phyloP scores from a whole-genome alignment of 2,329 filamentous ascomycete species.

The Allantophomopsis cytisporea region DNA sequence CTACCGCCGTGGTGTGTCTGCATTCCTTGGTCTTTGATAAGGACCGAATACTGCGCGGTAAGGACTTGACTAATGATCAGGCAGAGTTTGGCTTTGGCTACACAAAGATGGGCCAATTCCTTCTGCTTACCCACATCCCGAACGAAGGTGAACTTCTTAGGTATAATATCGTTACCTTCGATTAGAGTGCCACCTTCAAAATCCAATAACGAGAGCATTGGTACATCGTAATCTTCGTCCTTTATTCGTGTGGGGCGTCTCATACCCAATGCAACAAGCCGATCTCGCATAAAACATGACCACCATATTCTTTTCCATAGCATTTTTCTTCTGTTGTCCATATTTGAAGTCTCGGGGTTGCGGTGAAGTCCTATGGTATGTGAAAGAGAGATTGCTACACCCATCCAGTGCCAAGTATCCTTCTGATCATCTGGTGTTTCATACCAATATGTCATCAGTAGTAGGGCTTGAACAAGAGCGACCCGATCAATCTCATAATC shows the following conservation, averaged over 20 bases:
- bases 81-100: conserved; percentile 82
- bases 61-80: conserved; percentile 83
- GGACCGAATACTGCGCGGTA: conserved; percentile 80
- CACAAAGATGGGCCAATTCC: conserved; percentile 76
- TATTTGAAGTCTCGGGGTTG: conserved; percentile 65
- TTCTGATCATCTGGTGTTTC: conserved; percentile 95
- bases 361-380: conserved; percentile 90
- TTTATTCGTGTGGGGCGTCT: conserved; percentile 84
- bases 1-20: conserved; percentile 62
- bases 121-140: conserved; percentile 61
- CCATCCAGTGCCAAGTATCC: conserved; percentile 99
- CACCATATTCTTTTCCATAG: conserved; percentile 97
- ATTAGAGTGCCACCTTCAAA: conserved; percentile 66
- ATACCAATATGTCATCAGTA: conserved; percentile 96
- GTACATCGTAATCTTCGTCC: conserved; percentile 85
- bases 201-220: conserved; percentile 73
- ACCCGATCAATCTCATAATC: conserved; percentile 89
- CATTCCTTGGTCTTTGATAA: conserved; percentile 71
- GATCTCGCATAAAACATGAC: conserved; percentile 93
- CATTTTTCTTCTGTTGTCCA: conserved; percentile 60
- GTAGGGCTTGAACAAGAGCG: conserved; percentile 72
- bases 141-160: conserved; percentile 55
- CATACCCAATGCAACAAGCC: conserved; percentile 87
- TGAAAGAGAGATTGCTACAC: conserved; percentile 81
- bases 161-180: conserved; percentile 53